A percentile compares a stretch with the other conserved stretches of the same genome.
These are phyloP conservation scores for Adansonia madagascariensis DNA, from an alignment of 441 rosid species.

Conservation along the genomic window DNA sequence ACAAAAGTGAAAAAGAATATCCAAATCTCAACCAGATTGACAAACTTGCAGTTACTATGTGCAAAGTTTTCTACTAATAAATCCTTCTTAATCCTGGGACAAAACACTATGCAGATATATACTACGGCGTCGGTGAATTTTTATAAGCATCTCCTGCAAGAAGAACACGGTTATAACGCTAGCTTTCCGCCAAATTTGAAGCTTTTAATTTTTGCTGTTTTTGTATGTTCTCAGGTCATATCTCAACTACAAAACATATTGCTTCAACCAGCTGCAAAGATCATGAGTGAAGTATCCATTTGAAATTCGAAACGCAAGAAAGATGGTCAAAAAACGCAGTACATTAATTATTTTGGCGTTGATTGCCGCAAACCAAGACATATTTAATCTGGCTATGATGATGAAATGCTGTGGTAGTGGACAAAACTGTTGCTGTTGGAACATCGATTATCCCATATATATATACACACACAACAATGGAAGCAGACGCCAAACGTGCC, in stretches of 20 bases:
- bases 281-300: neutral
- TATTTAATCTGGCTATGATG: neutral
- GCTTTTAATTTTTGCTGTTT: neutral
- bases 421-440: neutral
- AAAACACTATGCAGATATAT: neutral
- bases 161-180: slow-evolving; percentile 1
- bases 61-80: neutral
- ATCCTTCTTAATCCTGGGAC: neutral
- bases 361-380: slow-evolving; percentile 7
- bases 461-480: neutral
- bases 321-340: neutral
- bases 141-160: neutral
- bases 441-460: too few relatives aligned
- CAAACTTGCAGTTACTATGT: neutral
- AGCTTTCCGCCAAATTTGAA: slow-evolving; percentile 3
- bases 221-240: neutral
- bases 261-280: neutral
- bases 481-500: neutral
- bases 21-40: neutral
- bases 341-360: neutral
- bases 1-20: neutral
- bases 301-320: neutral
- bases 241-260: neutral
- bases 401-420: neutral
- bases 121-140: slow-evolving; percentile 9